Base-by-base conservation (phyloP, 805 yeast genomes). In the Hanseniaspora meyeri region DNA sequence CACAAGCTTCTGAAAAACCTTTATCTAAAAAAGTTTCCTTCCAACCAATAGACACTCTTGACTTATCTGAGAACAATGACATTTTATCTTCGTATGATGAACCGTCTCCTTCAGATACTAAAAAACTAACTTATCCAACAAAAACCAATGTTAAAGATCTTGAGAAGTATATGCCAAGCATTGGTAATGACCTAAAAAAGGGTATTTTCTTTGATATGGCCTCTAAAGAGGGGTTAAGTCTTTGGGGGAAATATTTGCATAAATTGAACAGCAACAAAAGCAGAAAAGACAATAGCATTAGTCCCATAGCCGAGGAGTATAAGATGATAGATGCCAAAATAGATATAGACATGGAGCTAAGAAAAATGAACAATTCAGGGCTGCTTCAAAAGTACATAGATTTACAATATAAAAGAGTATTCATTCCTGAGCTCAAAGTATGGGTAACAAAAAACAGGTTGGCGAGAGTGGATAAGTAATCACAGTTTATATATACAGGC, bases 191-290 rank as follows among this genome's bases (percentile, higher is more conserved):
- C 17, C 14, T 11, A 11, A 43, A 31, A 8, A 39, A 32, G 27
- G 49, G 47, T 10, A 17, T 39, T 10, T 38, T 53, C 31, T 53
- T 53, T 53, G 57, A 53, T 24, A 31, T 53, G 47, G 47, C 57
- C 9, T 39, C 57, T 5, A 47, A 38, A 16, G 51, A 46, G n/a
- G 57, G 57, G 10, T 14, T 38, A 10, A 24, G 9, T 14, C 14
- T 31, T 16, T 53, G 57, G 57, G 37, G 38, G 29, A 31, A 14
- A 6, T 40, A 53, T 12, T 24, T 53, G 29, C 36, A 52, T 6
- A 43, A 52, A 16, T 29, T 37, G 19, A 43, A 7, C n/a, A 48
- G 17, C 16, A 48, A 14, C 31, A 24, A 11, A 37, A 3, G 3
- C 27, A 11, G 7, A 43, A 7, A 17, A 24, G 14, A 10, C 10